Evolutionary conservation across 768 basidiomycete species (phyloP), one percentile per base, ranked within the genome.

Genomic region (Phylloporus rhodoxanthus): DNA sequence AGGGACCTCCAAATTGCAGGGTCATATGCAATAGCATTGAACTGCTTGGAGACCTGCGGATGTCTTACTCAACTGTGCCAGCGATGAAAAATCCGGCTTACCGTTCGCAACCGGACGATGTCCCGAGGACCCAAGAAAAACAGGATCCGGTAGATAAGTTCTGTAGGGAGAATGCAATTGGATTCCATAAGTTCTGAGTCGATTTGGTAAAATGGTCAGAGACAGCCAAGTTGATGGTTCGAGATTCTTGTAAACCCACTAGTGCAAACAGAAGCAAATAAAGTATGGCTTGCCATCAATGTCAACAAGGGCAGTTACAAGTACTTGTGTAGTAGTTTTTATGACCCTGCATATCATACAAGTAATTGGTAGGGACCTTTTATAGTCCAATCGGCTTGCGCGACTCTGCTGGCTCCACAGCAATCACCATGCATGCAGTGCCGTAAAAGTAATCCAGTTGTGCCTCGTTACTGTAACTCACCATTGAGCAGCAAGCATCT

Each of bases 361-460:
- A n/a, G n/a, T n/a, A n/a, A n/a, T n/a, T 23, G 23, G 23, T 23
- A 23, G 5, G 23, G 23, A 23, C 23, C 23, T 30, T n/a, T 30
- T 5, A 30, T 13, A 13, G 8, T 8, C 29, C 29, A 30, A 30
- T 30, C 29, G 10, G 2, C 0, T 34, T n/a, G 23, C 52, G 52
- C 0, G 47, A 41, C 23, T 37, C 53, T 0, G 50, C 50, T 0
- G 50, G 37, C 33, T 30, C 47, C 15, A 55, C 36, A 5, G 50
- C 41, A 9, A 55, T 20, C 42, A 58, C 32, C 52, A 55, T n/a
- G n/a, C n/a, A n/a, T n/a, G n/a, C n/a, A n/a, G n/a, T n/a, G n/a
- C n/a, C n/a, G n/a, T 58, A 54, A 47, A 54, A 54, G 39, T 8
- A 55, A 0, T 13, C 29, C 40, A 53, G 8, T 11, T 48, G 30